Evolutionary conservation across 768 basidiomycete genomes (phyloP).

Genomic region (Mycena floridula): DNA sequence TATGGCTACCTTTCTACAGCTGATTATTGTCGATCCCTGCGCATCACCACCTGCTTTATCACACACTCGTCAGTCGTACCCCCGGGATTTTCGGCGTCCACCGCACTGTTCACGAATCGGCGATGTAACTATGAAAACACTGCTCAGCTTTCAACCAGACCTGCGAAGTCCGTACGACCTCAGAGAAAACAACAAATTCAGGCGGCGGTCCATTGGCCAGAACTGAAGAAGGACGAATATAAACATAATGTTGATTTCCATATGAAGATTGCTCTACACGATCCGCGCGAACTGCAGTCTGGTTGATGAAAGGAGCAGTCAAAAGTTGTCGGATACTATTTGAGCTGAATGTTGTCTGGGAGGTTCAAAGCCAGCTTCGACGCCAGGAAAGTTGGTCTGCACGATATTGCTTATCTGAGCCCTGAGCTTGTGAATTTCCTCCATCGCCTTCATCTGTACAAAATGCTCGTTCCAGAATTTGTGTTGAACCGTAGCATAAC

Average conservation of each 20-base stretch:
- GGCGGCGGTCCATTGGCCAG: slow-evolving; percentile 66
- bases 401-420: slow-evolving; percentile 86
- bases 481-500: slow-evolving; percentile 77
- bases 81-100: slow-evolving; percentile 76
- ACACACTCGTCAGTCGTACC: too few species aligned
- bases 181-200: slow-evolving; percentile 81
- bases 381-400: slow-evolving; percentile 63
- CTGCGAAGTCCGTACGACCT: slow-evolving; percentile 69
- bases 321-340: slow-evolving; percentile 85
- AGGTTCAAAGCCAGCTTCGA: slow-evolving; percentile 51
- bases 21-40: too few species aligned
- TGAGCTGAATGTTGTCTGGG: slow-evolving; percentile 83
- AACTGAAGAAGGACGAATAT: slow-evolving; percentile 86
- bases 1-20: slow-evolving; percentile 70
- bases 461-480: slow-evolving; percentile 88
- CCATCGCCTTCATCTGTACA: slow-evolving; percentile 94
- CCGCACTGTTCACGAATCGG: slow-evolving; percentile 4
- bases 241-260: slow-evolving; percentile 77
- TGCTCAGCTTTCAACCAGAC: slow-evolving; percentile 88
- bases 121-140: too few species aligned
- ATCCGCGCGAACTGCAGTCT: slow-evolving; percentile 90
- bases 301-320: slow-evolving; percentile 89
- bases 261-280: slow-evolving; percentile 52
- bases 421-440: slow-evolving; percentile 95
- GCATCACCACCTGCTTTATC: too few species aligned